phyloP scores from a whole-genome alignment of 2,329 filamentous ascomycete genomes.

The Aspergillus calidoustus region DNA sequence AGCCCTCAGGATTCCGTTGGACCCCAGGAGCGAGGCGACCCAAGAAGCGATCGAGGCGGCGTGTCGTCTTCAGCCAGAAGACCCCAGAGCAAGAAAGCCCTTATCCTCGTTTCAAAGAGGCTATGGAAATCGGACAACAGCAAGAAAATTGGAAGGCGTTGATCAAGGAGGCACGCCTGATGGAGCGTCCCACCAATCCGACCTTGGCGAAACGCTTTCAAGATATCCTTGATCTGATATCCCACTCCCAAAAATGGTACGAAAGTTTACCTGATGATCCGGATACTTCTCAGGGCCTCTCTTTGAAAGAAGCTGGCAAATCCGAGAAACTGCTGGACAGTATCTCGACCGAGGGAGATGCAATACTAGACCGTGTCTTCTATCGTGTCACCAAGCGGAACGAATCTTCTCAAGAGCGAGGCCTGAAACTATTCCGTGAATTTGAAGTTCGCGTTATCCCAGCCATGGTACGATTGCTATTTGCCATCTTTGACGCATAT shows the following conservation, averaged over 20 bases:
- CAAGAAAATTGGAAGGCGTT: constrained; percentile 28
- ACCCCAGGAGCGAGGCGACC: neutral
- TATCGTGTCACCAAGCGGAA: constrained; percentile 1
- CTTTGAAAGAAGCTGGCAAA: neutral
- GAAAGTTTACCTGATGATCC: constrained; percentile 1
- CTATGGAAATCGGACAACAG: constrained; percentile 26
- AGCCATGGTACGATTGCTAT: constrained; percentile 22
- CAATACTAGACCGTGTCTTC: constrained; percentile 23
- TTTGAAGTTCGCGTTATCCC: constrained; percentile 29
- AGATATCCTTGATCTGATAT: constrained; percentile 11
- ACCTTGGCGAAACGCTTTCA: constrained; percentile 1
- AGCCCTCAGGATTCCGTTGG: neutral
- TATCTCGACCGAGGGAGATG: constrained; percentile 18
- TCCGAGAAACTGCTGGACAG: constrained; percentile 15
- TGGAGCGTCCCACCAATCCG: constrained; percentile 4
- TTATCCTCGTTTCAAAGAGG: constrained; percentile 25
- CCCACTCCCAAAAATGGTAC: constrained; percentile 10
- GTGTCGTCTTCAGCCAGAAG: neutral
- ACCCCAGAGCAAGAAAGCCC: neutral
- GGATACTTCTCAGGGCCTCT: neutral
- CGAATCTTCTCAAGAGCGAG: neutral
- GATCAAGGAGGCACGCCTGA: constrained; percentile 10
- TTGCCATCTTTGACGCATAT: constrained; percentile 28
- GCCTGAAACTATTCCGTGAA: constrained; percentile 21
- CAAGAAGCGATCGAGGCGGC: neutral